Percentiles rank a stretch among this genome's conserved stretches.
Conservation (phyloP, 208 protist genomes). For the Trypanosoma mega region DNA sequence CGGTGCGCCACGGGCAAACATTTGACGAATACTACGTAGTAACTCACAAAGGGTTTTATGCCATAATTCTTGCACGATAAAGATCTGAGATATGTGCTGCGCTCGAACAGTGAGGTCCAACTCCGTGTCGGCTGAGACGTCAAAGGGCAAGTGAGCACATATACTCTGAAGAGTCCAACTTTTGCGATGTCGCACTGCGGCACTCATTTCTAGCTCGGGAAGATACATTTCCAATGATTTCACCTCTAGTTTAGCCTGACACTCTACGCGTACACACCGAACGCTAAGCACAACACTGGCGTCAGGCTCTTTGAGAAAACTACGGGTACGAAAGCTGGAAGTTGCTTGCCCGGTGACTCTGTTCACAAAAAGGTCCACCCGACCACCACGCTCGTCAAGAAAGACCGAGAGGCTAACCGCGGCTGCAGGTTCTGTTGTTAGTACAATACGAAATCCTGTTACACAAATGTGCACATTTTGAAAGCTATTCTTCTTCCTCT, state of each 20-base stretch:
- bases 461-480: conserved; percentile 60
- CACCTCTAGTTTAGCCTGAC: conserved; percentile 85
- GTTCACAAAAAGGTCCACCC: conserved; percentile 50
- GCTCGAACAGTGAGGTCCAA: conserved; percentile 63
- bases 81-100: conserved; percentile 72
- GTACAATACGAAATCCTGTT: conserved; percentile 53
- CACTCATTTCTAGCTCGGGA: conserved; percentile 44
- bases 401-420: conserved; percentile 70
- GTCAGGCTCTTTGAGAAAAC: conserved; percentile 32
- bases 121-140: conserved; percentile 41
- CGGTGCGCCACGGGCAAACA: conserved; percentile 33
- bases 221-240: conserved; percentile 81
- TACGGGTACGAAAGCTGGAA: too few relatives aligned
- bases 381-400: conserved; percentile 52
- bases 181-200: conserved; percentile 40
- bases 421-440: conserved; percentile 65
- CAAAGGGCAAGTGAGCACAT: conserved; percentile 54
- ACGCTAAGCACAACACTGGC: conserved; percentile 46
- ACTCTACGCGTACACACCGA: conserved; percentile 60
- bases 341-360: conserved; percentile 14
- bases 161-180: conserved; percentile 24
- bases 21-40: conserved; percentile 31
- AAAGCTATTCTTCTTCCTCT: conserved; percentile 4
- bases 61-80: conserved; percentile 72
- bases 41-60: conserved; percentile 29